phyloP scores from a whole-genome alignment of 192 early-diverging fungal genomes.

The Coemansia pectinata region DNA sequence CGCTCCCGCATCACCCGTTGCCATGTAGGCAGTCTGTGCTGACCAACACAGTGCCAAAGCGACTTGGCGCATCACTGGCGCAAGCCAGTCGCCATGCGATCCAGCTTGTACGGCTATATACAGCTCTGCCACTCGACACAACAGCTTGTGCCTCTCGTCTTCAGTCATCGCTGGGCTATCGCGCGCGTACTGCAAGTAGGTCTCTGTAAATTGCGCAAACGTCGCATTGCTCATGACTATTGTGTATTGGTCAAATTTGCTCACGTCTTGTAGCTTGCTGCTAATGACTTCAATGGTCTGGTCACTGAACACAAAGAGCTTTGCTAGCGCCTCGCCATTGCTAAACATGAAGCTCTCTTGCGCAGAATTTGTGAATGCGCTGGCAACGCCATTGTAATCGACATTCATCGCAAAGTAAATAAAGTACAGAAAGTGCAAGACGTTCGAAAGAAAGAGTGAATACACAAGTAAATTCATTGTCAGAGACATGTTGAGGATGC shows the following conservation, averaged over 20 bases:
- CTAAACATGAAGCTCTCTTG: slow-evolving; percentile 34
- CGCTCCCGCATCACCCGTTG: slow-evolving; percentile 17
- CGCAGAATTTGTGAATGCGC: slow-evolving; percentile 40
- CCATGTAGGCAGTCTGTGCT: slow-evolving; percentile 14
- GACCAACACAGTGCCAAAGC: slow-evolving; percentile 32
- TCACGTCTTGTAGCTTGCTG: slow-evolving; percentile 18
- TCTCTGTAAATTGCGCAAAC: slow-evolving; percentile 31
- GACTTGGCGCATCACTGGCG: slow-evolving; percentile 28
- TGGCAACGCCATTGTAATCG: slow-evolving; percentile 27
- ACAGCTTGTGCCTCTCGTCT: slow-evolving; percentile 14
- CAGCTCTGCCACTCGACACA: slow-evolving; percentile 31
- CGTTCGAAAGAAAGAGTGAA: background rate
- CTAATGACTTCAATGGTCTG: slow-evolving; percentile 15
- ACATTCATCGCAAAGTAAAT: slow-evolving; percentile 18
- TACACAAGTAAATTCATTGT: too few relatives aligned
- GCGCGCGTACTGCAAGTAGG: slow-evolving; percentile 41
- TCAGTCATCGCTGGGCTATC: slow-evolving; percentile 11
- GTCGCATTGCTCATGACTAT: slow-evolving; percentile 16
- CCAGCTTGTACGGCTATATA: slow-evolving; percentile 18
- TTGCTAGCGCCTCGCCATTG: slow-evolving; percentile 33
- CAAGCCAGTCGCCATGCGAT: slow-evolving; percentile 34
- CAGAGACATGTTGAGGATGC: too few relatives aligned
- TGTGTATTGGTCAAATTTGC: slow-evolving; percentile 40
- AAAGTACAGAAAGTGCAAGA: background rate
- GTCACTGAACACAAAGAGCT: slow-evolving; percentile 44